phyloP scores from a whole-genome alignment of 108 stramenopile genomes.

The Cyclotella baltica region DNA sequence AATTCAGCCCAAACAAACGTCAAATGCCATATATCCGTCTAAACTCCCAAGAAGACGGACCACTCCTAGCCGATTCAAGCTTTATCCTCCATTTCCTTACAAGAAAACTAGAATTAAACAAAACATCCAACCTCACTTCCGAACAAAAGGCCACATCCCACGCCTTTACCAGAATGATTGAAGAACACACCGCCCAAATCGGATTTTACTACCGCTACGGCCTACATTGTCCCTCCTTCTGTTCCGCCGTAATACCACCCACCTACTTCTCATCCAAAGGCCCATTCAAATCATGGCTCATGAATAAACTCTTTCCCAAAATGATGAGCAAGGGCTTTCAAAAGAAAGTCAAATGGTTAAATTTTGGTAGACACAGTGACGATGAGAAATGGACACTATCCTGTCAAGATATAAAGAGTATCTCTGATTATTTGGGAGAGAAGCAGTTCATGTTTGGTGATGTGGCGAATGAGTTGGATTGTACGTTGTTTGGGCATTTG shows the following conservation, averaged over 20 bases:
- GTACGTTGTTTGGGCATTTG: constrained; percentile 13
- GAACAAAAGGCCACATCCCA: background rate
- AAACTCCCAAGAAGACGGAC: background rate
- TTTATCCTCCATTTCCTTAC: constrained; percentile 10
- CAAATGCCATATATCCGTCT: constrained; percentile 15
- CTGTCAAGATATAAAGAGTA: constrained; percentile 6
- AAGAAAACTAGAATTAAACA: constrained; percentile 4
- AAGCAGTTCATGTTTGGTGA: constrained; percentile 2
- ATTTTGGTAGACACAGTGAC: constrained; percentile 6
- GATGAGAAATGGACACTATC: constrained; percentile 15
- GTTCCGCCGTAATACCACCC: background rate
- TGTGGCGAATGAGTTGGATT: background rate
- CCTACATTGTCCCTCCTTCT: background rate
- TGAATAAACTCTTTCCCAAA: background rate
- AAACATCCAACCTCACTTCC: background rate
- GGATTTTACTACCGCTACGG: constrained; percentile 8
- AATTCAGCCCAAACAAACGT: constrained; percentile 5
- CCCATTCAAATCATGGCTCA: background rate
- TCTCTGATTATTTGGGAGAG: constrained; percentile 5
- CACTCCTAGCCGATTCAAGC: background rate
- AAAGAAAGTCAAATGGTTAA: background rate
- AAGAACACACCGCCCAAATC: constrained; percentile 9
- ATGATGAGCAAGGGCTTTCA: background rate
- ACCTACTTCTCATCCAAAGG: background rate
- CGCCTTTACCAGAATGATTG: constrained; percentile 11